Evolutionary conservation across 805 yeast genomes (phyloP), one percentile per base, ranked within the genome.

Genomic region (Starmerella sp.): DNA sequence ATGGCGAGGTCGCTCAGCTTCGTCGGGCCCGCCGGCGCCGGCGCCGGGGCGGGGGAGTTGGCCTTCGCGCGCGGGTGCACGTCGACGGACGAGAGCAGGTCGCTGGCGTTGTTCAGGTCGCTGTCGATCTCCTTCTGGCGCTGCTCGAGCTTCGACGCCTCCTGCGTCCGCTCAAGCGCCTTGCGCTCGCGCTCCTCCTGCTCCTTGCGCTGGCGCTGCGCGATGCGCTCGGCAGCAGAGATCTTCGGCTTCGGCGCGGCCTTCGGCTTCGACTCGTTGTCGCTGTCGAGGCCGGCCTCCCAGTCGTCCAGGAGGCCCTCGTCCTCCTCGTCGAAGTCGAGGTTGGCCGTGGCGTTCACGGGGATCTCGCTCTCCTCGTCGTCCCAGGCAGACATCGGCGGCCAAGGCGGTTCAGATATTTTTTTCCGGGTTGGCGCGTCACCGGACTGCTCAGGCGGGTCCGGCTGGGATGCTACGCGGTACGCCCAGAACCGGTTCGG

Each of bases 41-140:
- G 58, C 70, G 54, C 56, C 14, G 60, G 54, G 2, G 63, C 57
- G 11, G 54, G 48, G 78, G 53, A 78, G 77, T 52, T 43, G 10
- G 45, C 14, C 47, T 54, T 51, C 13, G 58, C 51, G 5, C 70
- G 61, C 31, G 72, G 72, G 57, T 69, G 72, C 46, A 67, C 61
- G 52, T 67, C 69, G 22, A 67, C 67, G 35, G 89, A 95, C 34
- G 89, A 96, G 67, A 91, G 88, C 63, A 91, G 75, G 63, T 86
- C 95, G 8, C 95, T 91, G 34, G 98, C 97, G 67, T 86, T 87
- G 70, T 86, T 87, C 69, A 91, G 75, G 72, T 91, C 98, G 31
- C 95, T 79, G 48, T 80, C 83, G 57, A 87, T 65, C 71, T 91
- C 95, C 22, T 93, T 95, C 68, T 84, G 75, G 66, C 76, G 83